These are phyloP conservation scores for Simmondsia chinensis DNA, from an alignment of 148 eudicot species.

Conservation along the genomic window DNA sequence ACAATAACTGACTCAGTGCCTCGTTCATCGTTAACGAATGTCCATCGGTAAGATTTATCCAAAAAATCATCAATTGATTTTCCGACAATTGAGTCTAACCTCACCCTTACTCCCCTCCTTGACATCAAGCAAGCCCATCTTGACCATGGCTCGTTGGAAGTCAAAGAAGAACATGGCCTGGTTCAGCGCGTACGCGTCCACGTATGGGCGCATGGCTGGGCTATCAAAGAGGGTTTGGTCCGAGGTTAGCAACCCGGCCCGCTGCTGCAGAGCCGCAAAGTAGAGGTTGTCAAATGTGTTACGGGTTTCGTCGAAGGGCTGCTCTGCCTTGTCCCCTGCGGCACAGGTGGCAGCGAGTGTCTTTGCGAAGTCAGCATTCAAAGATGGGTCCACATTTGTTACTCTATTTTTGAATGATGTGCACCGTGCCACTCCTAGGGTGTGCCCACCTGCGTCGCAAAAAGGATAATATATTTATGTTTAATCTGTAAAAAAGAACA, in stretches of 20 bases:
- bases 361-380: conserved; percentile 48
- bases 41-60: too few species aligned
- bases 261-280: conserved; percentile 34
- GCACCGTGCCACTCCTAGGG: conserved; percentile 87
- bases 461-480: not conserved
- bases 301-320: conserved; percentile 53
- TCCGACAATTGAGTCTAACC: conserved; percentile 52
- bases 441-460: conserved; percentile 58
- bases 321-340: conserved; percentile 68
- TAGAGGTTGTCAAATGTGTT: conserved; percentile 59
- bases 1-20: too few species aligned
- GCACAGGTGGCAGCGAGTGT: conserved; percentile 48
- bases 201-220: conserved; percentile 39
- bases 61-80: conserved; percentile 52
- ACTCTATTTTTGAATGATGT: conserved; percentile 70
- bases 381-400: conserved; percentile 40
- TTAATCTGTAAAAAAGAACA: not conserved
- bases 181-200: conserved; percentile 59
- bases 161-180: conserved; percentile 74
- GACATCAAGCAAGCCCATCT: conserved; percentile 72
- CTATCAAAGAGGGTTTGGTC: conserved; percentile 66
- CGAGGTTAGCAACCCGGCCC: conserved; percentile 53
- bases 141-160: conserved; percentile 77
- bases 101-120: conserved; percentile 60
- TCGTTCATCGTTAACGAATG: too few species aligned